Evolutionary conservation across 2,329 filamentous ascomycete species (phyloP).

Genomic region (Claviceps sp.): DNA sequence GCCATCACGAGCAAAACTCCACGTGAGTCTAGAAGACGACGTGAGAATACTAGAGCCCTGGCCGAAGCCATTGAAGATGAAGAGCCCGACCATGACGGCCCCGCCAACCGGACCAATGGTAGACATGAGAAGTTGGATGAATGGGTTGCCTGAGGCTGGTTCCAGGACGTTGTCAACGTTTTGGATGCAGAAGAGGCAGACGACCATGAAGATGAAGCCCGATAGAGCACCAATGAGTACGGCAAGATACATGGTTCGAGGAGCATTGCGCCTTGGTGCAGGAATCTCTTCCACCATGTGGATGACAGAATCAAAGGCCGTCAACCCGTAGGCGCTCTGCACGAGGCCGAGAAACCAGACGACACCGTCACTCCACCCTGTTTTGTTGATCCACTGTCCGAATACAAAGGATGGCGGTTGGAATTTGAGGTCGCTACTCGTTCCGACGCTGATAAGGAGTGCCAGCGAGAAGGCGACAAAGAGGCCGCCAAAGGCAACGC

Average conservation of each 20-base stretch:
- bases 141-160: conserved; percentile 28
- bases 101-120: conserved; percentile 23
- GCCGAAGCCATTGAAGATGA: conserved; percentile 41
- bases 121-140: conserved; percentile 32
- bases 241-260: conserved; percentile 37
- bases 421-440: conserved; percentile 27
- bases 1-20: conserved; percentile 41
- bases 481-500: conserved; percentile 35
- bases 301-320: conserved; percentile 44
- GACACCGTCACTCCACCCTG: conserved; percentile 40
- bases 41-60: conserved; percentile 39
- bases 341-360: conserved; percentile 46
- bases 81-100: conserved; percentile 32
- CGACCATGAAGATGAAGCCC: conserved; percentile 37
- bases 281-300: conserved; percentile 47
- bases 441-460: conserved; percentile 37
- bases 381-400: conserved; percentile 29
- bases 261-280: conserved; percentile 34
- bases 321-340: conserved; percentile 40
- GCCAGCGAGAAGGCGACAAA: conserved; percentile 39
- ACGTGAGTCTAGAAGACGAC: conserved; percentile 36
- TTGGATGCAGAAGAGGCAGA: conserved; percentile 37
- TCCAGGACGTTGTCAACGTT: conserved; percentile 27
- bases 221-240: conserved; percentile 34
- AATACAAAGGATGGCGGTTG: conserved; percentile 39